Base-by-base conservation (phyloP, 1,139 yeast genomes). In the Hyphopichia buzzinii region DNA sequence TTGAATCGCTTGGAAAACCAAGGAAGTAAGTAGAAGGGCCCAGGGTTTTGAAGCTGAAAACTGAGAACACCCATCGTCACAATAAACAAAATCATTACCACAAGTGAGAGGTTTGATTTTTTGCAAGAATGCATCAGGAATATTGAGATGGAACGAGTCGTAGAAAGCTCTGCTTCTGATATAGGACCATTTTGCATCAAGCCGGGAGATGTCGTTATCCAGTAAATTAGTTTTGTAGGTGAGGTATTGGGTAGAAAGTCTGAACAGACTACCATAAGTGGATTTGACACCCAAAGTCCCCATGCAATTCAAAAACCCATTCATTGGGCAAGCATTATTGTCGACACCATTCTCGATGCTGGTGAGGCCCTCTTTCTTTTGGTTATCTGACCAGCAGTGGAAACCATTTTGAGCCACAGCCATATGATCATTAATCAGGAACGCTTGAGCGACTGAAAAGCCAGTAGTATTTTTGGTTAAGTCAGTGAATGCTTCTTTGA, bases 291-390 rank as follows among this genome's bases (percentile, higher is more conserved):
- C 30, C 4, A 28, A 28, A 17, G 12, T 17, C 8, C 30, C 30
- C 13, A 28, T 17, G 30, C 30, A 28, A 12, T 28, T 17, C 13
- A 28, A 28, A 19, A 28, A 28, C n/a, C 30, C 30, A 10, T 28
- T 28, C 30, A 28, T 28, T 3, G 30, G 22, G n/a, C 30, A 28
- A 14, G 19, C 22, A 12, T 28, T 21, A n/a, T 28, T 28, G 3
- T 28, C 30, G 30, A n/a, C 6, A 12, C 17, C 10, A 10, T 12
- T 16, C 8, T 15, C 19, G 19, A n/a, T 19, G 12, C 8, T 7
- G 6, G 23, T 10, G n/a, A n/a, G n/a, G n/a, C n/a, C n/a, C n/a
- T n/a, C n/a, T n/a, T n/a, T n/a, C n/a, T n/a, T n/a, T n/a, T n/a
- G n/a, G 23, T 10, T 10, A 6, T 19, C 10, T 6, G 23, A 7